These are phyloP conservation scores for Pyrus bretschneideri DNA, from an alignment of 306 rosid genomes.

Conservation along the genomic window DNA sequence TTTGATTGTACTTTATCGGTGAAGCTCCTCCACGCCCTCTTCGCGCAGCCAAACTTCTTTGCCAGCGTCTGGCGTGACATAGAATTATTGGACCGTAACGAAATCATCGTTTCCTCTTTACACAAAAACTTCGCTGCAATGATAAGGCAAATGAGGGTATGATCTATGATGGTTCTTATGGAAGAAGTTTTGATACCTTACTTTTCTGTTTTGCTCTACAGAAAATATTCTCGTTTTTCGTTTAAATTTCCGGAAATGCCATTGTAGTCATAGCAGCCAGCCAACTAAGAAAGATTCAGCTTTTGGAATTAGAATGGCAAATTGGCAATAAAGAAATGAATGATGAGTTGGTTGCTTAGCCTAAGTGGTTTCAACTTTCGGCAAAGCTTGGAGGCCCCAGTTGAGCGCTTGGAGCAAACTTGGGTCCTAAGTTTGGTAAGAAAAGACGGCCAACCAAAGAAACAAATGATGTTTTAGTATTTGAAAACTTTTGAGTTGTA, in stretches of 20 bases:
- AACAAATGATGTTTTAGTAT: neutral
- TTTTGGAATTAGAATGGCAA: neutral
- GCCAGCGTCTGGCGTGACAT: constrained; percentile 37
- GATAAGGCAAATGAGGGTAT: neutral
- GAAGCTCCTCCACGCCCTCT: constrained; percentile 55
- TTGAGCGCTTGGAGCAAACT: constrained; percentile 18
- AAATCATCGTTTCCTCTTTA: neutral
- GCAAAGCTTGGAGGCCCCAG: constrained; percentile 35
- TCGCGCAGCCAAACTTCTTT: constrained; percentile 54
- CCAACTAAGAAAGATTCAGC: neutral
- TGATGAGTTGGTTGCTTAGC: constrained; percentile 5
- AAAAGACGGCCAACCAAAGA: constrained; percentile 16
- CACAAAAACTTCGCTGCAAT: neutral
- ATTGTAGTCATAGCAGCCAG: neutral
- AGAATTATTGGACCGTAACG: neutral
- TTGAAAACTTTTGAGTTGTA: constrained; percentile 14
- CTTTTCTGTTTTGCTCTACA: neutral
- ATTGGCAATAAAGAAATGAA: neutral
- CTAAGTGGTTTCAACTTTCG: constrained; percentile 32
- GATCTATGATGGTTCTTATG: neutral
- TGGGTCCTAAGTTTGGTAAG: constrained; percentile 48
- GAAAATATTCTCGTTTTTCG: neutral
- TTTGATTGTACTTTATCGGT: constrained; percentile 30
- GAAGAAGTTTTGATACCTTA: neutral
- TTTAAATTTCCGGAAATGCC: neutral